Evolutionary conservation across 306 rosid species (phyloP).

Genomic region (Coriaria nepalensis): DNA sequence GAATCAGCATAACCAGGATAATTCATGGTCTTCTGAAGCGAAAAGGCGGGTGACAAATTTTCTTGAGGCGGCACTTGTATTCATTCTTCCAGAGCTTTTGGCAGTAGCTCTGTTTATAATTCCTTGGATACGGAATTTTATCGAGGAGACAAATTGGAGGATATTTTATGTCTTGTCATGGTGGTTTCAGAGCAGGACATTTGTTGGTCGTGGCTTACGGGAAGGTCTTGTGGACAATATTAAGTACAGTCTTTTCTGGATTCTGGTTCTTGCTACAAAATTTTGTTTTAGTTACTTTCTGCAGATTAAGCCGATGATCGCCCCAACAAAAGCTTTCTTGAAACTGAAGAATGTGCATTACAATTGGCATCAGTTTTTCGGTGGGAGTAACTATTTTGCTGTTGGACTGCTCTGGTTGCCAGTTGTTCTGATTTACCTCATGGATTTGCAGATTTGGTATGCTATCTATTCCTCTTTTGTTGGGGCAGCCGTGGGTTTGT

Average conservation of each 20-base stretch:
- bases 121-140: slow-evolving; percentile 80
- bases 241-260: slow-evolving; percentile 70
- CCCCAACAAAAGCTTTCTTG: slow-evolving; percentile 50
- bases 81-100: slow-evolving; percentile 67
- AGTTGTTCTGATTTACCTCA: slow-evolving; percentile 68
- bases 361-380: slow-evolving; percentile 11
- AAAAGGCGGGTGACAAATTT: slow-evolving; percentile 41
- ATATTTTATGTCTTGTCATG: slow-evolving; percentile 64
- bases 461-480: slow-evolving; percentile 74
- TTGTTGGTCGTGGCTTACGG: slow-evolving; percentile 94
- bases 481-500: slow-evolving; percentile 77
- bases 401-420: slow-evolving; percentile 79
- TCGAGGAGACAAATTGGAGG: slow-evolving; percentile 85
- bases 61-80: slow-evolving; percentile 45
- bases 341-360: slow-evolving; percentile 26
- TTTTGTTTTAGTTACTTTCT: slow-evolving; percentile 77
- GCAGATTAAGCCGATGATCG: slow-evolving; percentile 83
- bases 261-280: slow-evolving; percentile 65
- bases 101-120: slow-evolving; percentile 54
- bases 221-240: slow-evolving; percentile 80
- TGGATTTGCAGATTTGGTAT: slow-evolving; percentile 96
- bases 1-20: slow-evolving; percentile 51
- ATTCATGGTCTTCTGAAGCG: slow-evolving; percentile 50
- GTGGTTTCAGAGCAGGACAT: slow-evolving; percentile 88
- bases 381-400: slow-evolving; percentile 44